phyloP scores from a whole-genome alignment of 2,329 filamentous ascomycete species.

The Chaetomiaceae sp. region DNA sequence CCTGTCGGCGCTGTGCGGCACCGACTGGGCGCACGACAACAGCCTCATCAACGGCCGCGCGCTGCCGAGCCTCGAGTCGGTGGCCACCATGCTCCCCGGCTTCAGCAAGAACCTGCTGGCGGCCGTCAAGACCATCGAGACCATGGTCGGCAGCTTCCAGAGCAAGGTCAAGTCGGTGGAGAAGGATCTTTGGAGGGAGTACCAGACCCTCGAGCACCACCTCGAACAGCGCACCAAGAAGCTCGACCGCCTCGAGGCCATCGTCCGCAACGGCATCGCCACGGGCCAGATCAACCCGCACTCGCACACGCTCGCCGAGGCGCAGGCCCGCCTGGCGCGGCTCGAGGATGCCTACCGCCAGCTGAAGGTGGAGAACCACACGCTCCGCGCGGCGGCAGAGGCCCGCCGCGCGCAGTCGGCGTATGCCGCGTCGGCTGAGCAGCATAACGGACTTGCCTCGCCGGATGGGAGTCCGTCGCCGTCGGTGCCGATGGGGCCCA shows the following conservation, averaged over 20 bases:
- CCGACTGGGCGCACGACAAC: conserved; percentile 88
- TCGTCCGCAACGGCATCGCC: conserved; percentile 63
- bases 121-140: conserved; percentile 83
- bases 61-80: conserved; percentile 77
- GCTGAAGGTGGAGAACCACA: conserved; percentile 63
- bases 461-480: conserved; percentile 47
- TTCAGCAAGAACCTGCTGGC: conserved; percentile 87
- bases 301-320: conserved; percentile 32
- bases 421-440: conserved; percentile 38
- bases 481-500: conserved; percentile 51
- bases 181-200: conserved; percentile 84
- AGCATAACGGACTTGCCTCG: conserved; percentile 28
- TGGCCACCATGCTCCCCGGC: conserved; percentile 77
- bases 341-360: conserved; percentile 59
- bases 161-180: conserved; percentile 79
- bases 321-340: conserved; percentile 46
- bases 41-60: conserved; percentile 81
- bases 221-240: conserved; percentile 78
- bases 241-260: conserved; percentile 78
- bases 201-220: conserved; percentile 76
- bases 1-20: conserved; percentile 78
- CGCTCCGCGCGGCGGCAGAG: conserved; percentile 61
- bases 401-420: conserved; percentile 51
- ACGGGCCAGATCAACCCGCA: conserved; percentile 37
- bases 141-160: conserved; percentile 72